Conservation (phyloP, 352 stramenopile species). For the Phytophthora boehmeriae region DNA sequence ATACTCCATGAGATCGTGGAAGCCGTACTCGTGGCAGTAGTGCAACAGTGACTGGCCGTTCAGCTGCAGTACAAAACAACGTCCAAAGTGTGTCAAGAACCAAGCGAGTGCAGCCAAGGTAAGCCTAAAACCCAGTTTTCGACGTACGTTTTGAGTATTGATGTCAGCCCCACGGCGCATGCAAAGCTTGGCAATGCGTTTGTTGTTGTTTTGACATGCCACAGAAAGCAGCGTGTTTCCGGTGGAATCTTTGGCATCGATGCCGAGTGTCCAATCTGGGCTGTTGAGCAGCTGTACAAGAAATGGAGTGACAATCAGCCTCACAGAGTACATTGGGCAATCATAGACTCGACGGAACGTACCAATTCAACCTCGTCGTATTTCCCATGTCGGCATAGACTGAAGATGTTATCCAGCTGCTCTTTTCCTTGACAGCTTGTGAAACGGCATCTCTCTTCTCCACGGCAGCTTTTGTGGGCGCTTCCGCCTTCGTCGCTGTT, state of each 20-base stretch:
- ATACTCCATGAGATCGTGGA: slow-evolving; percentile 94
- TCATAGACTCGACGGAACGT: slow-evolving; percentile 11
- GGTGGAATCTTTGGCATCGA: slow-evolving; percentile 92
- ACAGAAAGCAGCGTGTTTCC: slow-evolving; percentile 95
- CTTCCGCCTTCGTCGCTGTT: not conserved
- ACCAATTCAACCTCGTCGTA: slow-evolving; percentile 87
- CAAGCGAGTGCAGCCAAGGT: not conserved
- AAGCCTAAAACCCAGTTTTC: not conserved
- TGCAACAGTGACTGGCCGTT: slow-evolving; percentile 94
- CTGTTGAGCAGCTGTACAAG: slow-evolving; percentile 81
- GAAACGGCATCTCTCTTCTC: slow-evolving; percentile 78
- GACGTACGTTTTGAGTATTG: slow-evolving; percentile 91
- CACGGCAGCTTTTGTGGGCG: slow-evolving; percentile 21
- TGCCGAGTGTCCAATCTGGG: slow-evolving; percentile 89
- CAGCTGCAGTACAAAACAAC: slow-evolving; percentile 37
- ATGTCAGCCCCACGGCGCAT: slow-evolving; percentile 92
- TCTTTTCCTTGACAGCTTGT: slow-evolving; percentile 83
- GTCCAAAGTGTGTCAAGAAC: not conserved
- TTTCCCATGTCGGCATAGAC: slow-evolving; percentile 89
- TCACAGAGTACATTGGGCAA: slow-evolving; percentile 10
- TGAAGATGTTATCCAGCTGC: slow-evolving; percentile 92
- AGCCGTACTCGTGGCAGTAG: slow-evolving; percentile 94
- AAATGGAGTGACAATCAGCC: not conserved
- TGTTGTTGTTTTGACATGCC: slow-evolving; percentile 96
- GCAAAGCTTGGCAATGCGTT: slow-evolving; percentile 95